Evolutionary conservation across 176 grass and related monocot genomes (phyloP).

Genomic region (Carex littledalei): DNA sequence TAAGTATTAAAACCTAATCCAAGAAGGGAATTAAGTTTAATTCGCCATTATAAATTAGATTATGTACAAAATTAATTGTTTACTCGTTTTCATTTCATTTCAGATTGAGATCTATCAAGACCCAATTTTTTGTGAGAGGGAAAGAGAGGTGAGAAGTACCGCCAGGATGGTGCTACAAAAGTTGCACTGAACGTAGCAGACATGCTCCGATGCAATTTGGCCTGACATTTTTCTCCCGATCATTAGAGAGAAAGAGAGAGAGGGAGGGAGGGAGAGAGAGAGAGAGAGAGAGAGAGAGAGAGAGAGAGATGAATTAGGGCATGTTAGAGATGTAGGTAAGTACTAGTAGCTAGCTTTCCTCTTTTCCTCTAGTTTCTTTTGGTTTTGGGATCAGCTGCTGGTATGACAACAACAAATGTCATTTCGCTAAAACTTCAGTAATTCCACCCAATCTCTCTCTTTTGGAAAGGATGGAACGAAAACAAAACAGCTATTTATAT

Average conservation of each 20-base stretch:
- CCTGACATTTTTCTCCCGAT: slow-evolving; percentile 45
- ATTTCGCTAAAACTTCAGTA: background rate
- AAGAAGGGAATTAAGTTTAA: background rate
- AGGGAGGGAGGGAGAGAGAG: background rate
- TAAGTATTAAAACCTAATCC: background rate
- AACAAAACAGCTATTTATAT: background rate
- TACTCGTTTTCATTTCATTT: background rate
- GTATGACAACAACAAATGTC: background rate
- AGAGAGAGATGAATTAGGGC: slow-evolving; percentile 30
- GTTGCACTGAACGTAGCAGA: slow-evolving; percentile 92
- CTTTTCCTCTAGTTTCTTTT: slow-evolving; percentile 1
- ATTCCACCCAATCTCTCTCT: background rate
- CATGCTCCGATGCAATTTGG: slow-evolving; percentile 60
- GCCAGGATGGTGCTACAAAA: slow-evolving; percentile 90
- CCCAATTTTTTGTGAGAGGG: slow-evolving; percentile 8
- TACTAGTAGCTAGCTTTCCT: background rate
- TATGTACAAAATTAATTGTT: background rate
- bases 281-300: slow-evolving; percentile 1
- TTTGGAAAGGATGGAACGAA: background rate
- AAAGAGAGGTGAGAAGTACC: slow-evolving; percentile 41
- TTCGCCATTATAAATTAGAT: background rate
- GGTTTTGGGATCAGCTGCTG: background rate
- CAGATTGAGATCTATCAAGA: background rate
- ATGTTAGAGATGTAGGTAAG: background rate
- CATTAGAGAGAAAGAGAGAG: slow-evolving; percentile 1